Conservation (phyloP, 495 filamentous ascomycete genomes). For the Tetracladium marchalianum region DNA sequence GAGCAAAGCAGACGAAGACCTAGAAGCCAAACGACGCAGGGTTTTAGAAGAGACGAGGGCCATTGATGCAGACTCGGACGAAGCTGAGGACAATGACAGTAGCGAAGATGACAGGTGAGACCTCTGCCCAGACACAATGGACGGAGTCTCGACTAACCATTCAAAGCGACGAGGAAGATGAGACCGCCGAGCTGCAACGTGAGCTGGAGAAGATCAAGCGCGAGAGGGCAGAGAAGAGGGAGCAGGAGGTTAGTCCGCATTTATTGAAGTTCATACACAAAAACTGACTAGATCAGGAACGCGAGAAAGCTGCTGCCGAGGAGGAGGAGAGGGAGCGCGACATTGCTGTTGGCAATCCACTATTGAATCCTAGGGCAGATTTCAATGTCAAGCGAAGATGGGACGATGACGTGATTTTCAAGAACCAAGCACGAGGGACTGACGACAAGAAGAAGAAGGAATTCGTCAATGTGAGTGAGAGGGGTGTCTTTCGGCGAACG, state of each 20-base stretch:
- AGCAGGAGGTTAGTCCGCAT: slow-evolving; percentile 53
- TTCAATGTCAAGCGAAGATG: slow-evolving; percentile 75
- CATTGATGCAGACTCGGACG: slow-evolving; percentile 83
- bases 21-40: slow-evolving; percentile 73
- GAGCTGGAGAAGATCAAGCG: slow-evolving; percentile 92
- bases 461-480: slow-evolving; percentile 75
- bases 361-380: slow-evolving; percentile 65
- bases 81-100: slow-evolving; percentile 51
- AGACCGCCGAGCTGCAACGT: slow-evolving; percentile 79
- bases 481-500: background rate
- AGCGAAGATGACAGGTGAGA: slow-evolving; percentile 59
- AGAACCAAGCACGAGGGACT: slow-evolving; percentile 93
- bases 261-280: background rate
- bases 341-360: slow-evolving; percentile 85
- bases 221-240: slow-evolving; percentile 76
- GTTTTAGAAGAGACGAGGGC: slow-evolving; percentile 83
- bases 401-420: slow-evolving; percentile 99
- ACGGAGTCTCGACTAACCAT: background rate
- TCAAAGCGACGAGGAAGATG: slow-evolving; percentile 69
- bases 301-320: slow-evolving; percentile 64
- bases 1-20: slow-evolving; percentile 51
- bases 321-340: slow-evolving; percentile 75
- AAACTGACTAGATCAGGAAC: slow-evolving; percentile 41
- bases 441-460: slow-evolving; percentile 91
- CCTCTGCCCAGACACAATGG: background rate